Evolutionary conservation across 208 protist genomes (phyloP).

Genomic region (Novymonas esmeraldas): DNA sequence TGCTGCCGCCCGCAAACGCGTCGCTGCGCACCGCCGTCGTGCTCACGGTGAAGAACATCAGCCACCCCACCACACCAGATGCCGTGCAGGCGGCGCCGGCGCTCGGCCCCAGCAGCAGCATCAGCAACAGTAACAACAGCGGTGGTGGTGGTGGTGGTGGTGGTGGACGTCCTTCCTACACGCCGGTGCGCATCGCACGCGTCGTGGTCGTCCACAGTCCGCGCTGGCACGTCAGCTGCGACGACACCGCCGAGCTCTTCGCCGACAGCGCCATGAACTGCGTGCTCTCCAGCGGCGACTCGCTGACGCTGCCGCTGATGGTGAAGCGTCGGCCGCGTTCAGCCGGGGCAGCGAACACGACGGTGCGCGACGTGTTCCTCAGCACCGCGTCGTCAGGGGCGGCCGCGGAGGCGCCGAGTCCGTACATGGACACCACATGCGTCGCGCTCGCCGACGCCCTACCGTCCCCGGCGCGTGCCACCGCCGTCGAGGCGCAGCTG

Average conservation of each 20-base stretch:
- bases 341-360: slow-evolving; percentile 9
- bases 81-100: slow-evolving; percentile 12
- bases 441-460: slow-evolving; percentile 42
- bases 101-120: not conserved
- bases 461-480: slow-evolving; percentile 21
- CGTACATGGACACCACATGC: slow-evolving; percentile 53
- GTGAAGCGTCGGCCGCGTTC: slow-evolving; percentile 32
- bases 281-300: slow-evolving; percentile 48
- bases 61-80: not conserved
- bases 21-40: slow-evolving; percentile 46
- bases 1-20: slow-evolving; percentile 61
- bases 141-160: too few species aligned
- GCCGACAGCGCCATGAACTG: slow-evolving; percentile 43
- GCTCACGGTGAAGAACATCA: slow-evolving; percentile 66
- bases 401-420: not conserved
- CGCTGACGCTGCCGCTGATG: slow-evolving; percentile 58
- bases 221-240: slow-evolving; percentile 49
- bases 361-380: slow-evolving; percentile 17
- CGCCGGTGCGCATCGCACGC: slow-evolving; percentile 53
- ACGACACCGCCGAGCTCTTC: slow-evolving; percentile 30
- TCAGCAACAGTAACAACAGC: too few species aligned
- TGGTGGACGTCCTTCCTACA: slow-evolving; percentile 9
- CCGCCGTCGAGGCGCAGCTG: slow-evolving; percentile 34
- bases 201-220: slow-evolving; percentile 59
- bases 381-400: not conserved